Evolutionary conservation across 495 filamentous ascomycete genomes (phyloP), one percentile per base, ranked within the genome.

Genomic region (Xylaria palmicola): DNA sequence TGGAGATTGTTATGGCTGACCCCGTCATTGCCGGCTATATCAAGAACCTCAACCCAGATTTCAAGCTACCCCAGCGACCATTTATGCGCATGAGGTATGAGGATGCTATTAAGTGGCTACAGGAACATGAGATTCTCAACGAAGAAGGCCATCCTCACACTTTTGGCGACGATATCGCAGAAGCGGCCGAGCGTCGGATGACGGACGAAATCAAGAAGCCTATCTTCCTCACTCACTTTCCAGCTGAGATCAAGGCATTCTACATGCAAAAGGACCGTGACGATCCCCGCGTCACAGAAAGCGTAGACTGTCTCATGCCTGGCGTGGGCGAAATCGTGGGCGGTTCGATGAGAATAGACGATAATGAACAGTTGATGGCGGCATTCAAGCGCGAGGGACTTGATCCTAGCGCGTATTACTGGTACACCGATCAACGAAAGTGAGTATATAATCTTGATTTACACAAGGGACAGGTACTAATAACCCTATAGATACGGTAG

Each of bases 391-490:
- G 90, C 62, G 89, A 96, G 72, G 90, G 87, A 48, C 96, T 98
- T 70, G 86, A 88, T 51, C 85, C 90, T 27, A 85, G 85, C 71
- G 87, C 90, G 13, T 98, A 98, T 76, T 98, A 96, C 83, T 98
- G 94, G 94, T 99, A 97, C 80, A 97, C 92, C 9, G 94, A 98
- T 77, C 92, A 96, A 85, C 83, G 94, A 67, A 97, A 96, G 91
- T 95, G 77, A 83, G 91, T 90, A 10, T 51, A 13, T 61, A 20
- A 44, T 24, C 30, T 39, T 24, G 47, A 45, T 39, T 36, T 40
- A 17, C 29, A 17, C 43, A 17, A 19, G 8, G 8, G n/a, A 22
- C 22, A 27, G 52, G 64, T 64, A 44, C 70, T 78, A 62, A 81
- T 50, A 15, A 20, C 12, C 24, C 4, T 56, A 43, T 65, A 96